Conservation (phyloP, 78 protist species). For the Cavenderia fasciculata region DNA sequence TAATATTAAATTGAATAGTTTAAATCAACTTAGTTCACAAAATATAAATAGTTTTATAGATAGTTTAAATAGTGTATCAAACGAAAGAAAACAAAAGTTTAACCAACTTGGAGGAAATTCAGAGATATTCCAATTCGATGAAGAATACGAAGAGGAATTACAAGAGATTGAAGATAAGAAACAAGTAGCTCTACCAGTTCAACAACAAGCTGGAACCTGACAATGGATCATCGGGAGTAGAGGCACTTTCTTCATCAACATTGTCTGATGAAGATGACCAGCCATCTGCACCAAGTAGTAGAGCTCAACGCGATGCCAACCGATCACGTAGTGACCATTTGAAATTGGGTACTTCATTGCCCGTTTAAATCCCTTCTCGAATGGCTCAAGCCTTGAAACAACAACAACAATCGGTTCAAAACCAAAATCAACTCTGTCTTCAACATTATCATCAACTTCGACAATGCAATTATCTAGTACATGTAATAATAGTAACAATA, state of each 20-base stretch:
- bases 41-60: background rate
- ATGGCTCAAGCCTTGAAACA: constrained; percentile 34
- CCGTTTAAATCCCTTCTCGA: constrained; percentile 30
- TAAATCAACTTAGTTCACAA: constrained; percentile 14
- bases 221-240: background rate
- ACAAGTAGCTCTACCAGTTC: background rate
- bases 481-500: no score
- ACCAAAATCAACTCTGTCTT: background rate
- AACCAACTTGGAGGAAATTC: constrained; percentile 39
- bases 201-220: background rate
- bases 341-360: constrained; percentile 55
- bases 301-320: constrained; percentile 12
- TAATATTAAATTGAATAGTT: background rate
- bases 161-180: background rate
- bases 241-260: background rate
- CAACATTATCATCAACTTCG: background rate
- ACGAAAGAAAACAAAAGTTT: constrained; percentile 21
- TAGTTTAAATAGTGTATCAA: constrained; percentile 27
- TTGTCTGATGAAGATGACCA: constrained; percentile 17
- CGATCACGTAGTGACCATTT: constrained; percentile 59
- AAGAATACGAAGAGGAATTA: constrained; percentile 45
- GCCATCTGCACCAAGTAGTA: background rate
- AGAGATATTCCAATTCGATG: constrained; percentile 63
- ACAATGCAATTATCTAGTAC: no score
- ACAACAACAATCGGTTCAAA: background rate